phyloP scores from a whole-genome alignment of 768 basidiomycete species.

The Pulveroboletus sp. region DNA sequence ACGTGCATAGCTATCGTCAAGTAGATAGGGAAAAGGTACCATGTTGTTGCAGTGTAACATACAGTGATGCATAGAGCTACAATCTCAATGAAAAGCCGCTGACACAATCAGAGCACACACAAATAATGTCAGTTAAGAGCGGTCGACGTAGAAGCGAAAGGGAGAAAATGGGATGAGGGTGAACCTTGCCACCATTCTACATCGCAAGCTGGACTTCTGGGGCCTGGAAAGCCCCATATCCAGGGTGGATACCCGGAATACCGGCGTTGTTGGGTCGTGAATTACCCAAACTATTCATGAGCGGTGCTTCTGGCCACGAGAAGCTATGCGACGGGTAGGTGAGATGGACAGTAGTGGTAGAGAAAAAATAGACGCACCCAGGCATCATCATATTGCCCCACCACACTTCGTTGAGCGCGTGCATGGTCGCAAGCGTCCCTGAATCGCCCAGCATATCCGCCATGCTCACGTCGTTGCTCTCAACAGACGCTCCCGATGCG shows the following conservation, averaged over 20 bases:
- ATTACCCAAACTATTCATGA: conserved; percentile 23
- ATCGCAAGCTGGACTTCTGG: conserved; percentile 26
- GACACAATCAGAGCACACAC: neutral
- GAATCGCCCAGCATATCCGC: conserved; percentile 36
- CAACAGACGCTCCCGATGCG: neutral
- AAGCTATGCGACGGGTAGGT: conserved; percentile 15
- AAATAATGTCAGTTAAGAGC: neutral
- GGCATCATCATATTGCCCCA: conserved; percentile 88
- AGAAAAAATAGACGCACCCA: conserved; percentile 36
- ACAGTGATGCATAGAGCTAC: neutral
- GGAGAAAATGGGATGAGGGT: no score
- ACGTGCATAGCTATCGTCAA: no score
- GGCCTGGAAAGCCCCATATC: conserved; percentile 17
- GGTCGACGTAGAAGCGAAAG: neutral
- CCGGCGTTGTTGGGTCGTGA: conserved; percentile 4
- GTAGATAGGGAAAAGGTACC: neutral
- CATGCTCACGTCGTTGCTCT: conserved; percentile 23
- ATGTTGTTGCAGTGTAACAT: neutral
- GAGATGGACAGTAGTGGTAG: neutral
- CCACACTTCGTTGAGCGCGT: conserved; percentile 67
- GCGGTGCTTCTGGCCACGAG: conserved; percentile 31
- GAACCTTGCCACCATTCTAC: conserved; percentile 1
- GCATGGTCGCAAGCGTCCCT: conserved; percentile 69
- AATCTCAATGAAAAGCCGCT: neutral
- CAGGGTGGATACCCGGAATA: conserved; percentile 17